Evolutionary conservation across 2,329 filamentous ascomycete species (phyloP).

Genomic region (Helminthosporium solani): DNA sequence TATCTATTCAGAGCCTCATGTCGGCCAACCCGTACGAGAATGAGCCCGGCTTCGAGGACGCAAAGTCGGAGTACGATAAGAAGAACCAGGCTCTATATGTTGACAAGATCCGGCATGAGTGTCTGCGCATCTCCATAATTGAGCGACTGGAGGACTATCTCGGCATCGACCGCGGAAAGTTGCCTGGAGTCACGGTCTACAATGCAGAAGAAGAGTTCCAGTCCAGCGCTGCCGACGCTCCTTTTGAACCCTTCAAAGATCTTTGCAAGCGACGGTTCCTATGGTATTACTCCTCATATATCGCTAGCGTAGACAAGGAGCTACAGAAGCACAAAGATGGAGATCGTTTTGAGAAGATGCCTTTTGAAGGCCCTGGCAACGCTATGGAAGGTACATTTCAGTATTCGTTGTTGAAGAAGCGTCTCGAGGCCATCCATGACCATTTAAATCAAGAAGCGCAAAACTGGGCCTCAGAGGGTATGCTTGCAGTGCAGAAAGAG

Average conservation of each 20-base stretch:
- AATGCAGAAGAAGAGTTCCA: constrained; percentile 55
- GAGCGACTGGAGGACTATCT: constrained; percentile 80
- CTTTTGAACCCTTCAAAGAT: constrained; percentile 86
- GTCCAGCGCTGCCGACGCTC: constrained; percentile 52
- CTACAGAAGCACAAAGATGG: constrained; percentile 62
- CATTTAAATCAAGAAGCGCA: constrained; percentile 70
- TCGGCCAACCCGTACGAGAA: constrained; percentile 93
- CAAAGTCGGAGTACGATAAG: constrained; percentile 67
- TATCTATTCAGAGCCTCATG: constrained; percentile 96
- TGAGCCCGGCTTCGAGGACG: constrained; percentile 87
- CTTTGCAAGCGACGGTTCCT: constrained; percentile 87
- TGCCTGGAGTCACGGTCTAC: constrained; percentile 45
- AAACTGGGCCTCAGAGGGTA: constrained; percentile 70
- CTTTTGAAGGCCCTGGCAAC: constrained; percentile 78
- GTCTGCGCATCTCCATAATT: constrained; percentile 80
- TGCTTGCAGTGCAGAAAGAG: constrained; percentile 63
- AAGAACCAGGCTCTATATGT: constrained; percentile 73
- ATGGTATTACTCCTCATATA: constrained; percentile 93
- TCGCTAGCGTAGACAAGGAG: constrained; percentile 67
- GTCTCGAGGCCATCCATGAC: constrained; percentile 68
- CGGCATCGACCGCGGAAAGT: constrained; percentile 54
- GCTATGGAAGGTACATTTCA: constrained; percentile 84
- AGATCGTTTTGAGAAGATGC: constrained; percentile 73
- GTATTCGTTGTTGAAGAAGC: constrained; percentile 70
- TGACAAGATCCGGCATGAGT: constrained; percentile 91